Evolutionary conservation across 2,329 filamentous ascomycete genomes (phyloP), one percentile per base, ranked within the genome.

Genomic region (Arthrobotrys sphaeroides): DNA sequence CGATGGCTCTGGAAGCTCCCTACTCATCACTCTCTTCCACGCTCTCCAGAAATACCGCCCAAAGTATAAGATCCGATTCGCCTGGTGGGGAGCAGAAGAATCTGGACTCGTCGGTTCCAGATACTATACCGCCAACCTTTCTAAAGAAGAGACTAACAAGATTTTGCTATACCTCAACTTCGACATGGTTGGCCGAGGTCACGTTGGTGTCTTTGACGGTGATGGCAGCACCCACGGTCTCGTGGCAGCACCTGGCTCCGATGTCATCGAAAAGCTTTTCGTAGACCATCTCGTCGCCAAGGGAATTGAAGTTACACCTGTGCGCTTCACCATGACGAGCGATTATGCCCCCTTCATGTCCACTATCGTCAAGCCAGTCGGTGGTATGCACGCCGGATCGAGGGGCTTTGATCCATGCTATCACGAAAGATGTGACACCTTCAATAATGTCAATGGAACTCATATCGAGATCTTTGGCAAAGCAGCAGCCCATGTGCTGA

Each of bases 361-460:
- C 40, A 77, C 78, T 2, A 79, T 83, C 3, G 77, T 79, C 42
- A 83, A 83, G 64, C 82, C 82, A 1, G 80, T 82, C 31, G 82
- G 82, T 0, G 82, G 81, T n/a, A 72, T 83, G 9, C 79, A 82
- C 75, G 83, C 82, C 0, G 82, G 82, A 9, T 77, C 77, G n/a
- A 6, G 78, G 80, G 12, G 72, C 78, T 1, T 77, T 68, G 82
- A 83, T 65, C 80, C 81, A 2, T 83, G 82, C 76, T 83, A 83
- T 60, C 82, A 83, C 67, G 79, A 81, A 61, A 78, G 59, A 0
- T 83, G 82, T 61, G 82, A 83, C 59, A 81, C 76, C 0, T 80
- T 65, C 79, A 0, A n/a, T n/a, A 83, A 83, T 51, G 77, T 80
- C 1, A 80, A 82, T 51, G 77, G 79, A 5, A 79, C 80, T 22